Conservation (phyloP, 2,329 filamentous ascomycete species). For the Arthroderma sp. region DNA sequence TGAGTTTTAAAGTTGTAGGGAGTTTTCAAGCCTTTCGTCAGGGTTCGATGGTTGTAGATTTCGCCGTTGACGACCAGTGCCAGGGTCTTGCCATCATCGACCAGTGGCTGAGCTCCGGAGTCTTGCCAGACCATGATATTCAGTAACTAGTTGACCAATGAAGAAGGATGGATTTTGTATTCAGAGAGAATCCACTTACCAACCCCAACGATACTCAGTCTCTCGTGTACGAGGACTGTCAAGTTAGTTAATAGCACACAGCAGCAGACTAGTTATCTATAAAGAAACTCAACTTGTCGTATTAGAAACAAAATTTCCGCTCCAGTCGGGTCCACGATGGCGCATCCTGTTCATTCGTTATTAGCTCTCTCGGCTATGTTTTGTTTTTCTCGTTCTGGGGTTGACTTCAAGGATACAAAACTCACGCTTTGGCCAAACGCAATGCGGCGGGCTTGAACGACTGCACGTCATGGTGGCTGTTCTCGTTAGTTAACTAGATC, state of each 20-base stretch:
- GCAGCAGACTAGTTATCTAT: too few species aligned
- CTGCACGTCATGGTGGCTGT: conserved; percentile 75
- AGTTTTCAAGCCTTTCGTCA: conserved; percentile 73
- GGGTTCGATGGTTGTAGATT: conserved; percentile 97
- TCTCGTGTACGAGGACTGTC: conserved; percentile 95
- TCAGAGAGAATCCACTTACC: conserved; percentile 55
- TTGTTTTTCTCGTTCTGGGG: too few species aligned
- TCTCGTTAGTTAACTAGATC: neutral
- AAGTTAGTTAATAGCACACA: too few species aligned
- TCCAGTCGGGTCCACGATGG: conserved; percentile 97
- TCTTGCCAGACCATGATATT: too few species aligned
- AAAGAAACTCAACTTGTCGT: too few species aligned
- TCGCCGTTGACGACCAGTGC: conserved; percentile 96
- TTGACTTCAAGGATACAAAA: too few species aligned
- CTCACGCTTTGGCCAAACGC: conserved; percentile 86
- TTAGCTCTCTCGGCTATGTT: neutral
- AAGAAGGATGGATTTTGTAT: conserved; percentile 19
- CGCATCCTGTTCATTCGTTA: conserved; percentile 53
- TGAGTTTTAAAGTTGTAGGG: conserved; percentile 96
- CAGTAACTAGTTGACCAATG: too few species aligned
- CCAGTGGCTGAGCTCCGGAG: conserved; percentile 86
- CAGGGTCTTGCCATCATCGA: conserved; percentile 79
- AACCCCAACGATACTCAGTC: conserved; percentile 93
- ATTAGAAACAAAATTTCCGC: conserved; percentile 83
- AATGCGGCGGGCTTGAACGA: conserved; percentile 94